Evolutionary conservation across 805 yeast species (phyloP), one percentile per base, ranked within the genome.

Genomic region (Komagataella pastoris): DNA sequence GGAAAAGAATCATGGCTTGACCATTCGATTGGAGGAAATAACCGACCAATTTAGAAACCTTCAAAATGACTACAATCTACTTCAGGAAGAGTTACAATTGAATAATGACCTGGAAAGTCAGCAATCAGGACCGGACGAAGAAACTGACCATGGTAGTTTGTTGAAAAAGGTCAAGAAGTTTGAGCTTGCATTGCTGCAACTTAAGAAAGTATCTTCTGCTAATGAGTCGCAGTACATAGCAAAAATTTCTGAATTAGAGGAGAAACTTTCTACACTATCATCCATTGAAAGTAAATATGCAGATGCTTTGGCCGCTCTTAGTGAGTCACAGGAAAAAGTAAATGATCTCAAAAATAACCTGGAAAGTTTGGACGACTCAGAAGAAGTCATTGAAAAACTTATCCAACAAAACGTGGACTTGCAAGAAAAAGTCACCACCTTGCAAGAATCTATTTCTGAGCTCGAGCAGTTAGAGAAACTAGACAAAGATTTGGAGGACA

Each of bases 401-500:
- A 69, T 73, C 0, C 59, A 57, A 17, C 57, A 69, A 49, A 76
- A 70, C 54, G 54, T 59, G 2, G 62, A 58, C n/a, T 63, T 79
- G 1, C 56, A 54, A 7, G 59, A 59, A 3, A 63, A 69, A 47
- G 62, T 78, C 3, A 49, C 53, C 0, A 52, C 54, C 2, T 58
- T 78, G n/a, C 62, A 65, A 23, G 53, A 55, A 3, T 69, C 75
- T 2, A 59, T 81, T 0, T 58, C 64, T 1, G 81, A 77, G 19
- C 59, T 77, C 19, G 75, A 73, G 46, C 80, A 77, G 52, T 56
- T 81, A 36, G 75, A 74, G 52, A 71, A 69, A 30, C 59, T 81
- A 12, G 79, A 80, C 51, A 68, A 64, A 46, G 77, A 76, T 48
- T 62, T 81, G 30, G 83, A 79, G 51, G 71, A 69, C 8, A 65